Evolutionary conservation across 805 yeast species (phyloP).

Genomic region (Starmerella asiatica): DNA sequence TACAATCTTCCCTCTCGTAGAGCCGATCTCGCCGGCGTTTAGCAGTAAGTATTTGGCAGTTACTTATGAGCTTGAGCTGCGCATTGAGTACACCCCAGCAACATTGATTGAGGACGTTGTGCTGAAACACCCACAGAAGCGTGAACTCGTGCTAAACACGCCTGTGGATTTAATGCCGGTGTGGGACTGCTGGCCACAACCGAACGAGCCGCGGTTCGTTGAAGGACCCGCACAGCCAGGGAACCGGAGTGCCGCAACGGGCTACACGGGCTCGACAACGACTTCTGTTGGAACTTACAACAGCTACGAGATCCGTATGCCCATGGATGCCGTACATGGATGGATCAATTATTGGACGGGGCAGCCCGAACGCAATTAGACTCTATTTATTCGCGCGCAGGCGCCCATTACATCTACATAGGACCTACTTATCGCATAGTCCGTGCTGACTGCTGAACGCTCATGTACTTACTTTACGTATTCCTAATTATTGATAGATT

Average conservation of each 20-base stretch:
- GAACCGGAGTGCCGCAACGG: not conserved
- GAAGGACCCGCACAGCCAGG: not conserved
- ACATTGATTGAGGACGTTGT: not conserved
- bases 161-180: constrained; percentile 1
- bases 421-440: no score
- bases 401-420: no score
- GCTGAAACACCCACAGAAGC: not conserved
- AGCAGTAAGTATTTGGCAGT: not conserved
- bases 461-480: no score
- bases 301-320: constrained; percentile 5
- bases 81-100: constrained; percentile 1
- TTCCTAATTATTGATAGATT: no score
- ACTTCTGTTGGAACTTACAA: constrained; percentile 1
- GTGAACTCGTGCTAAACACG: not conserved
- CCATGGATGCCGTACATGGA: not conserved
- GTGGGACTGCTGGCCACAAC: constrained; percentile 3
- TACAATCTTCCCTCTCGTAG: constrained; percentile 1
- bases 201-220: not conserved
- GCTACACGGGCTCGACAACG: not conserved
- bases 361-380: no score
- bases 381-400: not conserved
- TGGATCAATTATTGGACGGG: not conserved
- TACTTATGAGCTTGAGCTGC: constrained; percentile 1
- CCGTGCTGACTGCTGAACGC: no score
- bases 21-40: constrained; percentile 3